These are phyloP conservation scores for Mucor irregularis DNA, from an alignment of 371 early-diverging fungal species.

Conservation along the genomic window DNA sequence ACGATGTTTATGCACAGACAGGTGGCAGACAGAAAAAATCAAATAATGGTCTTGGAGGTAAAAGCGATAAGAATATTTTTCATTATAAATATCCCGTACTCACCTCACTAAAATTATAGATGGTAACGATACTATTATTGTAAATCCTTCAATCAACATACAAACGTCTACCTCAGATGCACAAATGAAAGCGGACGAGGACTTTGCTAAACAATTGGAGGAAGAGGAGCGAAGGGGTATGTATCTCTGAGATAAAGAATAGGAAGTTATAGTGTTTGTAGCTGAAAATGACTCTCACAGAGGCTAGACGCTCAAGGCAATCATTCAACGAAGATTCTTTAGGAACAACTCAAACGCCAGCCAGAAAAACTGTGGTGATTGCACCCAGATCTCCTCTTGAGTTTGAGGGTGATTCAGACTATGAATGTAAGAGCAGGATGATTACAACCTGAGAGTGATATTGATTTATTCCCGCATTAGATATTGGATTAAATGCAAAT, in stretches of 20 bases:
- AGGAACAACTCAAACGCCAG: slow-evolving; percentile 12
- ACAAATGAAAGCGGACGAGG: slow-evolving; percentile 47
- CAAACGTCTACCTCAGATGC: slow-evolving; percentile 27
- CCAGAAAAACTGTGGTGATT: slow-evolving; percentile 22
- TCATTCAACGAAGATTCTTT: background rate
- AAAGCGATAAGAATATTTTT: too few species aligned
- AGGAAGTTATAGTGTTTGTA: background rate
- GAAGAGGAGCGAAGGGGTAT: slow-evolving; percentile 25
- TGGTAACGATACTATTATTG: slow-evolving; percentile 23
- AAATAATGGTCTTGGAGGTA: slow-evolving; percentile 3
- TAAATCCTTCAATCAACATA: slow-evolving; percentile 19
- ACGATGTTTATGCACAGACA: slow-evolving; percentile 50
- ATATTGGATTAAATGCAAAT: slow-evolving; percentile 19
- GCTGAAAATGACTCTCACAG: too few species aligned
- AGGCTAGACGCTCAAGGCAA: slow-evolving; percentile 5
- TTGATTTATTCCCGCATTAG: slow-evolving; percentile 8
- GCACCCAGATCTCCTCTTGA: slow-evolving; percentile 25
- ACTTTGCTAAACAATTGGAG: slow-evolving; percentile 43
- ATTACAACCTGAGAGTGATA: background rate
- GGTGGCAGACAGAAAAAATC: slow-evolving; percentile 4
- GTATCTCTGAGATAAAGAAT: background rate
- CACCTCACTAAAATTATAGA: too few species aligned
- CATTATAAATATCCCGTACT: too few species aligned
- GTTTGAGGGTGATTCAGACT: slow-evolving; percentile 23
- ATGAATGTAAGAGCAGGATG: slow-evolving; percentile 21